A percentile compares a stretch with the other conserved stretches of the same genome.
These are phyloP conservation scores for Pythium aphanidermatum DNA, from an alignment of 352 stramenopile species.

Conservation along the genomic window DNA sequence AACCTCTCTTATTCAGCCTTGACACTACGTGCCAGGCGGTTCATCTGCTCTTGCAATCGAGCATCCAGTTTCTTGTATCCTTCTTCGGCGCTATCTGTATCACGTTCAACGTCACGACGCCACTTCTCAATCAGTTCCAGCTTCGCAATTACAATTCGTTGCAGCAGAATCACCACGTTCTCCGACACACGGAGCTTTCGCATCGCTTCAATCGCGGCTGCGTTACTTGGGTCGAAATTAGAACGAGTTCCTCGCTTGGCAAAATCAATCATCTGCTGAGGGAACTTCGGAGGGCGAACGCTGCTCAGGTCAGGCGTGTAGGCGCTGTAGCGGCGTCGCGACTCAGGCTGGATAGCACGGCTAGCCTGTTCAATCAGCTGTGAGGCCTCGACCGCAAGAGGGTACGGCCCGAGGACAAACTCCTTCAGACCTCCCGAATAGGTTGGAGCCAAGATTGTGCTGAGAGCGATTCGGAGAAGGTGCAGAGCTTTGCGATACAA, in stretches of 20 bases:
- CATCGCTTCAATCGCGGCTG: constrained; percentile 63
- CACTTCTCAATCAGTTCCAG: constrained; percentile 77
- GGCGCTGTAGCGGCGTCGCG: constrained; percentile 56
- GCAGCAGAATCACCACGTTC: constrained; percentile 75
- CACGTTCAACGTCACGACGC: constrained; percentile 57
- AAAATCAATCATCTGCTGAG: constrained; percentile 38
- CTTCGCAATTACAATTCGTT: constrained; percentile 80
- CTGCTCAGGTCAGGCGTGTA: constrained; percentile 48
- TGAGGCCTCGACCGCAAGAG: constrained; percentile 64
- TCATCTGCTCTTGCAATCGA: constrained; percentile 62
- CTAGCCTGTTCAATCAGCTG: constrained; percentile 67
- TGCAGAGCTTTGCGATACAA: constrained; percentile 75
- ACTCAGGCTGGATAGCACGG: constrained; percentile 72
- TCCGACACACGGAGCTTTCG: constrained; percentile 72
- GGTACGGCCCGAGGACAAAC: constrained; percentile 68
- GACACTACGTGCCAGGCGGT: constrained; percentile 51
- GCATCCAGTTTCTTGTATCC: constrained; percentile 53
- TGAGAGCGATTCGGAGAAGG: constrained; percentile 61
- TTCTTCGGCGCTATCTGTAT: constrained; percentile 47
- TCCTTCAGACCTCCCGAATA: constrained; percentile 71
- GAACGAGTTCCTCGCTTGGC: constrained; percentile 30
- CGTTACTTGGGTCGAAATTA: constrained; percentile 29
- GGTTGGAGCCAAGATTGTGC: constrained; percentile 57
- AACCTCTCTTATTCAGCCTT: constrained; percentile 31
- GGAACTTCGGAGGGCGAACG: constrained; percentile 42